Percentiles rank a stretch among this genome's conserved stretches.
Conservation (phyloP, 1,139 yeast species). For the Debaryomycetaceae sp. region DNA sequence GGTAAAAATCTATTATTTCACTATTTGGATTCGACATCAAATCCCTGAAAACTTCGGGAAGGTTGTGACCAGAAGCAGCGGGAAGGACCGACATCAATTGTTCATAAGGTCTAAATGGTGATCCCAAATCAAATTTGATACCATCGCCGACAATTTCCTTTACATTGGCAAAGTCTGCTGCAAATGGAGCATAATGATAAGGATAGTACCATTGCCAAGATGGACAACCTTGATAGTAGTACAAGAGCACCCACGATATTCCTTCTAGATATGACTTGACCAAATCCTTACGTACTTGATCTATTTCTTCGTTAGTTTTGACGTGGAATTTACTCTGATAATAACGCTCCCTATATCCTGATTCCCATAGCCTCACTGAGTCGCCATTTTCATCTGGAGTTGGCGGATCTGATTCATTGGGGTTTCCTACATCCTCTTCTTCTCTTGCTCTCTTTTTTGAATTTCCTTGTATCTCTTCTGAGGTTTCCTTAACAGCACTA, state of each 20-base stretch:
- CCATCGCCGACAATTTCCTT: conserved; percentile 44
- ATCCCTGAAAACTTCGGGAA: conserved; percentile 80
- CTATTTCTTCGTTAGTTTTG: conserved; percentile 52
- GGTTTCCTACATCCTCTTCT: conserved; percentile 10
- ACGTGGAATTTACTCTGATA: conserved; percentile 73
- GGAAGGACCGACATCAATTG: conserved; percentile 98
- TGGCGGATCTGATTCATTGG: conserved; percentile 7
- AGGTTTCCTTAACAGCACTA: conserved; percentile 33
- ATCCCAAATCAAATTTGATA: conserved; percentile 63
- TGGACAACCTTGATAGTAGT: conserved; percentile 96
- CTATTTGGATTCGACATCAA: conserved; percentile 80
- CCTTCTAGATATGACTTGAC: conserved; percentile 86
- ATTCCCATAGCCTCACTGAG: conserved; percentile 72
- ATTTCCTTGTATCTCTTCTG: not conserved
- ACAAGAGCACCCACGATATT: conserved; percentile 88
- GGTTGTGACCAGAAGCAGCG: conserved; percentile 89
- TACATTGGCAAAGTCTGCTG: conserved; percentile 72
- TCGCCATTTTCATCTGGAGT: conserved; percentile 42
- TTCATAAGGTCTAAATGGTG: conserved; percentile 90
- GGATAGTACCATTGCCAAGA: conserved; percentile 99
- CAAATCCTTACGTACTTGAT: conserved; percentile 54
- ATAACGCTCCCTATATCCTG: conserved; percentile 83
- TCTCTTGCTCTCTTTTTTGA: conserved; percentile 14
- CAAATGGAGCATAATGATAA: conserved; percentile 97
- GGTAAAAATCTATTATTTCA: conserved; percentile 88